Percentiles rank a stretch among this genome's conserved stretches.
phyloP scores from a whole-genome alignment of 1,284 basidiomycete species.

The Moniliophthora roreri region DNA sequence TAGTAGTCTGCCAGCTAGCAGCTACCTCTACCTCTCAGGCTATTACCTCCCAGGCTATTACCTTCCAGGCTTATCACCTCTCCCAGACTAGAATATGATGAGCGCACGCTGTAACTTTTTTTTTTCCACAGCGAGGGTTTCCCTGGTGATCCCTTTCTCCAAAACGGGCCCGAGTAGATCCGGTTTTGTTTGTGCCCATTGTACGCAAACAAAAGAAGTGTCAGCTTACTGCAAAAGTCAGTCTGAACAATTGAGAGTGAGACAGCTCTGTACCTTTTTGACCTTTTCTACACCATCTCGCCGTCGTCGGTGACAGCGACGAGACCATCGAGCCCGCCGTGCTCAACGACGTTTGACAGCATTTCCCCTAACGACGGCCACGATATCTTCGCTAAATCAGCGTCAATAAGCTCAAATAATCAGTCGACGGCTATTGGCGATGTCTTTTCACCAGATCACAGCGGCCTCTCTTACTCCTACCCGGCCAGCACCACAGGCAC shows the following conservation, averaged over 20 bases:
- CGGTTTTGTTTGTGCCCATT: too few relatives aligned
- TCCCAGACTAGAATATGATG: too few relatives aligned
- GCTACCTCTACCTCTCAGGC: too few relatives aligned
- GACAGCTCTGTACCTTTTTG: not conserved
- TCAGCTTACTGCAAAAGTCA: too few relatives aligned
- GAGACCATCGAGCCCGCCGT: not conserved
- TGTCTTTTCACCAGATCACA: conserved; percentile 16
- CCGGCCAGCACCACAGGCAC: conserved; percentile 65
- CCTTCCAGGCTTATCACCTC: too few relatives aligned
- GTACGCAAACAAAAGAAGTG: too few relatives aligned
- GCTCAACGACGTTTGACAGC: not conserved
- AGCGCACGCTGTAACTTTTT: too few relatives aligned
- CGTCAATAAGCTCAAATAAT: conserved; percentile 4
- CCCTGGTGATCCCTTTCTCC: too few relatives aligned
- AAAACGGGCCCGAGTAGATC: too few relatives aligned
- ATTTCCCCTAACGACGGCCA: not conserved
- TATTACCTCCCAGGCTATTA: too few relatives aligned
- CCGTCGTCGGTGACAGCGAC: conserved; percentile 5
- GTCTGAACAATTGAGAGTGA: not conserved
- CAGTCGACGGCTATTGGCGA: not conserved
- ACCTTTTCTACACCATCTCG: not conserved
- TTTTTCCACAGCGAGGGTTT: too few relatives aligned
- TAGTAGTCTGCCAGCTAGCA: too few relatives aligned
- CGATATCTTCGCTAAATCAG: not conserved
- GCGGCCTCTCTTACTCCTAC: conserved; percentile 30